Evolutionary conservation across 208 protist species (phyloP).

Genomic region (Crithidia expoeki): DNA sequence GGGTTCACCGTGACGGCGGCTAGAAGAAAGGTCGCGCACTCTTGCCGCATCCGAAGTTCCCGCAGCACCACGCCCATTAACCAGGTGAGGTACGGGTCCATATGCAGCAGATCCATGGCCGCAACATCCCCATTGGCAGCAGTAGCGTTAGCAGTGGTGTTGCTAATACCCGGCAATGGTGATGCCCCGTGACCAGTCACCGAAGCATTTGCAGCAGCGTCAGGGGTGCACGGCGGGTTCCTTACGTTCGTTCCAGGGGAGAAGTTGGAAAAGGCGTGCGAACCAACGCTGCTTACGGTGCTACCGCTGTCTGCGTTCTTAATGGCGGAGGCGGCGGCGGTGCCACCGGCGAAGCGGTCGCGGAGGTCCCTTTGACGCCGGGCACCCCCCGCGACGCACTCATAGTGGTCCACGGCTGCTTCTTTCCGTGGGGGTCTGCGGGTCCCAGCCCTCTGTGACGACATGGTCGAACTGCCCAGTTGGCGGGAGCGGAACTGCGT

Average conservation of each 20-base stretch:
- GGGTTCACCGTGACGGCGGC: constrained; percentile 64
- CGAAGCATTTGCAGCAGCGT: no score
- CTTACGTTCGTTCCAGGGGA: constrained; percentile 1
- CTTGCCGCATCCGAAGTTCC: constrained; percentile 75
- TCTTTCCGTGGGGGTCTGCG: constrained; percentile 23
- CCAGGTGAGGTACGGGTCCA: constrained; percentile 86
- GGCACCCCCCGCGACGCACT: constrained; percentile 16
- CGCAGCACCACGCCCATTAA: constrained; percentile 82
- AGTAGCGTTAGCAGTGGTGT: neutral
- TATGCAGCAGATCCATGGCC: constrained; percentile 19
- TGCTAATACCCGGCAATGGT: neutral
- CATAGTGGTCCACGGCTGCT: constrained; percentile 27
- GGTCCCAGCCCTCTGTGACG: constrained; percentile 10
- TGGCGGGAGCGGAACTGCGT: neutral
- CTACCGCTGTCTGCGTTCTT: neutral
- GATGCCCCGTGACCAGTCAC: neutral
- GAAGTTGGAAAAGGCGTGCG: constrained; percentile 17
- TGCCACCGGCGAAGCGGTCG: neutral
- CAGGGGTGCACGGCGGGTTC: neutral
- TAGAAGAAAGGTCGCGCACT: constrained; percentile 71
- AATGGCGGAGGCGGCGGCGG: neutral
- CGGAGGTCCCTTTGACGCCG: neutral
- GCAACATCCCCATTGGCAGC: neutral
- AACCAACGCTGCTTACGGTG: constrained; percentile 24
- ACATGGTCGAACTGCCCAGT: neutral